Percentiles rank a stretch among this genome's conserved stretches.
Evolutionary conservation across 2,329 filamentous ascomycete species (phyloP).

Genomic region (Fusarium kyushuense): DNA sequence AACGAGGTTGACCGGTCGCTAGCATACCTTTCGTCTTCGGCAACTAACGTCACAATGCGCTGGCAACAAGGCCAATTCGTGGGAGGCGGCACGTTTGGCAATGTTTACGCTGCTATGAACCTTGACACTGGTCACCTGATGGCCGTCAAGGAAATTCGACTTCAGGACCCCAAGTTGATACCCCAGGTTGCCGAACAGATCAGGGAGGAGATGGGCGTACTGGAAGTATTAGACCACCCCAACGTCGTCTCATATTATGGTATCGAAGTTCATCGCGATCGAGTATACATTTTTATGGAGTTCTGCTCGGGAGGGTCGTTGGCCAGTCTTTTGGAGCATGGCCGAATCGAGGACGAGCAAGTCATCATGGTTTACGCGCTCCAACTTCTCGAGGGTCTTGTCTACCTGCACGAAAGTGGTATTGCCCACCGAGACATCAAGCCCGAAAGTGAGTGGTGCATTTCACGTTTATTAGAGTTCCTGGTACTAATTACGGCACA

Average conservation of each 20-base stretch:
- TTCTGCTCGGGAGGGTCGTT: constrained; percentile 97
- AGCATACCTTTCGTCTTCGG: constrained; percentile 91
- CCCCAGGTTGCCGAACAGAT: constrained; percentile 95
- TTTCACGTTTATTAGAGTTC: neutral
- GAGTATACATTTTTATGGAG: constrained; percentile 99
- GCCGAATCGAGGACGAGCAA: constrained; percentile 96
- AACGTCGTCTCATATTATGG: constrained; percentile 98
- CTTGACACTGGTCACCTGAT: constrained; percentile 95
- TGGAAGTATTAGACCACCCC: constrained; percentile 95
- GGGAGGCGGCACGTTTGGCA: constrained; percentile 95
- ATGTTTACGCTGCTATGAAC: constrained; percentile 97
- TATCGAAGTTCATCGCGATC: constrained; percentile 97
- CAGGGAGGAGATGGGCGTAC: constrained; percentile 94
- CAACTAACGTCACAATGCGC: constrained; percentile 93
- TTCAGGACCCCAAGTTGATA: constrained; percentile 96
- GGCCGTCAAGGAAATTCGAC: constrained; percentile 98
- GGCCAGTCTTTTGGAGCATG: constrained; percentile 90
- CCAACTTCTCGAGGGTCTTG: constrained; percentile 92
- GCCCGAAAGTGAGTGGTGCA: constrained; percentile 82
- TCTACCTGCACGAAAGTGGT: constrained; percentile 89
- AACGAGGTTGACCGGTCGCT: constrained; percentile 97
- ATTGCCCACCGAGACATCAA: constrained; percentile 99
- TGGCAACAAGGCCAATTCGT: constrained; percentile 99
- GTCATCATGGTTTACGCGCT: constrained; percentile 97
- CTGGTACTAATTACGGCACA: constrained; percentile 51